Percentiles rank a stretch among this genome's conserved stretches.
Conservation (phyloP, 345 rosid genomes). For the Gossypium raimondii region DNA sequence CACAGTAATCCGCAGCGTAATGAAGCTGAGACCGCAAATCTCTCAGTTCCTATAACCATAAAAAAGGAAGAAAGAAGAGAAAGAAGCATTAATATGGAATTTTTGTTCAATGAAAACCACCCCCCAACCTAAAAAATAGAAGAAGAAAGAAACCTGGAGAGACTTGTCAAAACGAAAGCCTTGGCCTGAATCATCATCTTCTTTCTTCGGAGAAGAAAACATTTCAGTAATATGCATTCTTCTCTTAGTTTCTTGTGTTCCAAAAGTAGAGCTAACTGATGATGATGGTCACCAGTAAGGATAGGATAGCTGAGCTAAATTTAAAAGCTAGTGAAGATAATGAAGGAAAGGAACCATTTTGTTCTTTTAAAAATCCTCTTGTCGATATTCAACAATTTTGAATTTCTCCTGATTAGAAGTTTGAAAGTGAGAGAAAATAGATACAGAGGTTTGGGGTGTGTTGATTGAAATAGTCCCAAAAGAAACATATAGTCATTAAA, state of each 20-base stretch:
- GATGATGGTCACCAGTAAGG: background rate
- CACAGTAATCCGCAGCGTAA: conserved; percentile 59
- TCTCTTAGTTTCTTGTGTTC: background rate
- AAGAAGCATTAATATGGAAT: background rate
- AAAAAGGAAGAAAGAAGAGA: background rate
- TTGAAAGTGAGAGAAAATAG: background rate
- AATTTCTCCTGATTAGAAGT: background rate
- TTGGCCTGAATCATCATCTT: conserved; percentile 27
- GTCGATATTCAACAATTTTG: background rate
- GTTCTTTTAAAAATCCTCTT: background rate
- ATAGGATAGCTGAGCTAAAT: background rate
- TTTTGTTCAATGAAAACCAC: background rate
- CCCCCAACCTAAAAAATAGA: background rate
- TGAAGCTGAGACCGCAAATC: conserved; percentile 68
- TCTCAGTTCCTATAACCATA: conserved; percentile 46
- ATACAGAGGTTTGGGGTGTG: too few relatives aligned
- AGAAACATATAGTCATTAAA: conserved; percentile 9
- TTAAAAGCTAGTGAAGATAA: background rate
- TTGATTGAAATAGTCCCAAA: background rate
- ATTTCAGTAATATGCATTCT: conserved; percentile 26
- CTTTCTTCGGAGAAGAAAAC: conserved; percentile 15
- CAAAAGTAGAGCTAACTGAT: background rate
- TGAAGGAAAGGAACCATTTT: background rate
- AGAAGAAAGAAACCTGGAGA: conserved; percentile 35
- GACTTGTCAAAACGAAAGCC: conserved; percentile 43